Evolutionary conservation across 139 green algal genomes (phyloP).

Genomic region (Auxenochlorella protothecoides): DNA sequence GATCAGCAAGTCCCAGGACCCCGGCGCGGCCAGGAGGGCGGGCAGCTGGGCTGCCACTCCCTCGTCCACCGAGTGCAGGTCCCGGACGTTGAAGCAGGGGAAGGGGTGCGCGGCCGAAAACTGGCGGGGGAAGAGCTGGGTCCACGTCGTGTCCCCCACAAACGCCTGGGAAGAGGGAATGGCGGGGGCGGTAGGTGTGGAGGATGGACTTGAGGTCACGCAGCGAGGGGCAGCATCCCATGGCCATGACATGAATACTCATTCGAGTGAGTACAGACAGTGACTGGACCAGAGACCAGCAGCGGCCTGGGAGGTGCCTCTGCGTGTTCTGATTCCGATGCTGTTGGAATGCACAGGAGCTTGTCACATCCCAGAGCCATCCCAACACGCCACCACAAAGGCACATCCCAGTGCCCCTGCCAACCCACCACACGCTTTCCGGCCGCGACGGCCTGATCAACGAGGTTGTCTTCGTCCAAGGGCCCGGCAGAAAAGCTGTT

Average conservation of each 20-base stretch:
- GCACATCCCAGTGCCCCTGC: not conserved
- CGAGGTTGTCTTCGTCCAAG: slow-evolving; percentile 84
- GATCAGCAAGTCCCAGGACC: slow-evolving; percentile 80
- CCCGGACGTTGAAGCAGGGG: slow-evolving; percentile 86
- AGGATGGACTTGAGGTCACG: not conserved
- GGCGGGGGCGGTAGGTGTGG: not conserved
- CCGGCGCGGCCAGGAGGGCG: slow-evolving; percentile 18
- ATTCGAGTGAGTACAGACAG: too few species aligned
- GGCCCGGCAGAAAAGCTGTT: slow-evolving; percentile 63
- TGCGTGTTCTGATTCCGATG: too few species aligned
- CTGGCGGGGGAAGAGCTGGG: slow-evolving; percentile 56
- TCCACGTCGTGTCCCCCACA: slow-evolving; percentile 90
- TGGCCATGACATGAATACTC: too few species aligned
- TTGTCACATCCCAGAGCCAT: too few species aligned
- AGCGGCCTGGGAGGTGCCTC: too few species aligned
- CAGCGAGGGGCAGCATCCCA: too few species aligned
- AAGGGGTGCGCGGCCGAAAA: slow-evolving; percentile 56
- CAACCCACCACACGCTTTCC: slow-evolving; percentile 41
- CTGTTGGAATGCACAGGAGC: too few species aligned
- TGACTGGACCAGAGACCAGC: too few species aligned
- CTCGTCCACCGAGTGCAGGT: slow-evolving; percentile 92
- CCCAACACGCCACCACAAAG: too few species aligned
- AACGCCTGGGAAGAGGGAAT: slow-evolving; percentile 28
- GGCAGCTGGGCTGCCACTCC: slow-evolving; percentile 59
- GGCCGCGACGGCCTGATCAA: slow-evolving; percentile 58